Evolutionary conservation across 345 rosid genomes (phyloP).

Genomic region (Acer yangbiense): DNA sequence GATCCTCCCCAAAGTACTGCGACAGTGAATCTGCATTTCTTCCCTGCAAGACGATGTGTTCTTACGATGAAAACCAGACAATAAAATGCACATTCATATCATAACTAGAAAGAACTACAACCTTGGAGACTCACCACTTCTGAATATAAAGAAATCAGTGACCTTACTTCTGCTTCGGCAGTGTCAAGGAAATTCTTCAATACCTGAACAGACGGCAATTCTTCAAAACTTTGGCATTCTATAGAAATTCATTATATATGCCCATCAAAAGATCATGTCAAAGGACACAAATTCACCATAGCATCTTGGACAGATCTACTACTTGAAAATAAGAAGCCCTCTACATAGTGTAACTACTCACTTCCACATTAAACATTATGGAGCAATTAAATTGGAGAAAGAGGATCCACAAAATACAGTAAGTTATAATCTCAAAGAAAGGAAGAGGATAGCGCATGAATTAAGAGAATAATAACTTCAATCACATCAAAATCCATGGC

Average conservation of each 20-base stretch:
- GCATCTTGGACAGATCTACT: background rate
- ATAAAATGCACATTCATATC: background rate
- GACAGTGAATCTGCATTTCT: constrained; percentile 94
- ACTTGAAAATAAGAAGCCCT: background rate
- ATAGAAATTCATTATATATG: background rate
- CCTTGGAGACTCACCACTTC: constrained; percentile 72
- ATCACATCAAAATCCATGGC: background rate
- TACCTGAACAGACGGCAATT: constrained; percentile 45
- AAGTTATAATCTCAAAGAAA: background rate
- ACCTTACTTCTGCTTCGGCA: constrained; percentile 91
- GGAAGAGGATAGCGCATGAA: background rate
- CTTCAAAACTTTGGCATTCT: background rate
- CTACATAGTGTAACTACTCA: background rate
- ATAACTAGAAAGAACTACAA: constrained; percentile 4
- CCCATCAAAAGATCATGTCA: background rate
- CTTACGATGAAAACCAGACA: constrained; percentile 23
- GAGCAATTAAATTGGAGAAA: background rate
- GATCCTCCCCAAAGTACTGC: constrained; percentile 98
- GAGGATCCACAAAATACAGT: background rate
- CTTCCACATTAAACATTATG: background rate
- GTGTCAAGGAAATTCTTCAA: constrained; percentile 78
- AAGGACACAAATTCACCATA: background rate
- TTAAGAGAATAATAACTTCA: background rate
- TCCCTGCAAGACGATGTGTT: constrained; percentile 59
- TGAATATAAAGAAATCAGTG: constrained; percentile 68